These are phyloP conservation scores for Caryopteris hybrid DNA, from an alignment of 305 asterid genomes.

Conservation along the genomic window DNA sequence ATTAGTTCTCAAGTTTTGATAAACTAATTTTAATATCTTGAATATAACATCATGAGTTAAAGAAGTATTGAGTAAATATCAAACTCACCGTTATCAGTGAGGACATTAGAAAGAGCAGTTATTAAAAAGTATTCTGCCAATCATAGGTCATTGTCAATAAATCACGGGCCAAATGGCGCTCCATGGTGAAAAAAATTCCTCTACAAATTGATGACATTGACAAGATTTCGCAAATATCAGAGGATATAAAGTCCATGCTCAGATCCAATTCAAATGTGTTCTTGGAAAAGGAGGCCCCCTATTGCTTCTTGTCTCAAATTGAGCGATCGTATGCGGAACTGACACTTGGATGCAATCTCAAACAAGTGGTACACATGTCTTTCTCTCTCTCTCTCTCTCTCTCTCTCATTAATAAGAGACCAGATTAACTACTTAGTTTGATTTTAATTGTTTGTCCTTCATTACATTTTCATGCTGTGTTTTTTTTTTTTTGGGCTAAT, in stretches of 20 bases:
- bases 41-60: neutral
- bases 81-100: neutral
- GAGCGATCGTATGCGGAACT: conserved; percentile 70
- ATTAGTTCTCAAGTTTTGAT: neutral
- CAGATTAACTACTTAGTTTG: neutral
- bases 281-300: conserved; percentile 85
- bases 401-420: neutral
- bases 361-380: conserved; percentile 53
- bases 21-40: neutral
- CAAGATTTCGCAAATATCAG: conserved; percentile 64
- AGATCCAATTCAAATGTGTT: conserved; percentile 62
- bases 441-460: neutral
- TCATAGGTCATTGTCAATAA: conserved; percentile 83
- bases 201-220: conserved; percentile 57
- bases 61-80: neutral
- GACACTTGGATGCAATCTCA: conserved; percentile 87
- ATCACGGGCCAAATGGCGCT: conserved; percentile 78
- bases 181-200: conserved; percentile 53
- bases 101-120: neutral
- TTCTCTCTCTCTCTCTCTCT: neutral
- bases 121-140: conserved; percentile 14
- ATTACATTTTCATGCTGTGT: neutral
- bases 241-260: conserved; percentile 72
- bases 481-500: neutral
- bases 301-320: conserved; percentile 64